phyloP scores from a whole-genome alignment of 2,329 filamentous ascomycete genomes.

The Colletotrichum shisoi region DNA sequence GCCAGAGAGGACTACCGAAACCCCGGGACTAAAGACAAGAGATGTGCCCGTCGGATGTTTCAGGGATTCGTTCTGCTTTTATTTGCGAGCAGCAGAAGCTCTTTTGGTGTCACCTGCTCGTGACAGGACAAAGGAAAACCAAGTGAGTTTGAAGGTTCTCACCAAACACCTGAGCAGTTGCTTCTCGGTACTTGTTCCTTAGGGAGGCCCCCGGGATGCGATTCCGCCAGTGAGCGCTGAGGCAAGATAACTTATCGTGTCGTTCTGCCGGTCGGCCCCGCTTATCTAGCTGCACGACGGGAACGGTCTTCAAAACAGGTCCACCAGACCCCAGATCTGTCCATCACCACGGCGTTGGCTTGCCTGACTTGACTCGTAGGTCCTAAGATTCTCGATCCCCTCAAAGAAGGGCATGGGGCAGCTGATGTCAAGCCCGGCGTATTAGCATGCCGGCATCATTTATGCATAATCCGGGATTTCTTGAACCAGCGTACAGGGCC shows the following conservation, averaged over 20 bases:
- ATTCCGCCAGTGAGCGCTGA: not conserved
- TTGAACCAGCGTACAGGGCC: no score
- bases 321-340: slow-evolving; percentile 21
- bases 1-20: slow-evolving; percentile 9
- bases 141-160: slow-evolving; percentile 12
- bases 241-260: not conserved
- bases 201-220: not conserved
- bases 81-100: not conserved
- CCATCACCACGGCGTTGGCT: not conserved
- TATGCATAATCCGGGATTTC: not conserved
- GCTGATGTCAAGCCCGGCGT: not conserved
- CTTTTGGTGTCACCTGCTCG: not conserved
- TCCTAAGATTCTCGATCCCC: slow-evolving; percentile 2
- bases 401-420: not conserved
- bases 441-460: not conserved
- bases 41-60: slow-evolving; percentile 28
- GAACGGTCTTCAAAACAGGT: not conserved
- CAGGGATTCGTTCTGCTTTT: slow-evolving; percentile 16
- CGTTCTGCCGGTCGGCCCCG: not conserved
- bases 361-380: slow-evolving; percentile 9
- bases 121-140: slow-evolving; percentile 9
- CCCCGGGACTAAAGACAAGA: slow-evolving; percentile 9
- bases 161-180: not conserved
- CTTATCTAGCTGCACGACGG: not conserved
- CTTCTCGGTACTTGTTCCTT: not conserved